phyloP scores from a whole-genome alignment of 345 rosid genomes.

The Litchi chinensis region DNA sequence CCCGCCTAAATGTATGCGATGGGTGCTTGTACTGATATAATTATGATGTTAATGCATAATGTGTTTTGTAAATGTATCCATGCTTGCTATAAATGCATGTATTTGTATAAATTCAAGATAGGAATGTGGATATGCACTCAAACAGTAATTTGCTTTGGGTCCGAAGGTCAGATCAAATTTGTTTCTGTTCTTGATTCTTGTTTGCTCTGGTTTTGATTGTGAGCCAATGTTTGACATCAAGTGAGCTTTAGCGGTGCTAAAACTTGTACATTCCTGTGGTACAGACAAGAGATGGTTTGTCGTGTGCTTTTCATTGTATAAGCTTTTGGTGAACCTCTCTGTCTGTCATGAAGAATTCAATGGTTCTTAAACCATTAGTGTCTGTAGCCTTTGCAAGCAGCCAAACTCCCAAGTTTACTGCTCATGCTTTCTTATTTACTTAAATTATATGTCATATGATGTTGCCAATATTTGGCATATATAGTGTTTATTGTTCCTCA shows the following conservation, averaged over 20 bases:
- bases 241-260: not conserved
- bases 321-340: not conserved
- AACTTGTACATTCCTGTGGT: not conserved
- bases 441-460: not conserved
- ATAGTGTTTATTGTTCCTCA: not conserved
- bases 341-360: not conserved
- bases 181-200: not conserved
- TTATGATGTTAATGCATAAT: not conserved
- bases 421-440: not conserved
- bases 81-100: not conserved
- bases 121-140: not conserved
- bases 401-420: conserved; percentile 8
- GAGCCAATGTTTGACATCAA: not conserved
- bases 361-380: not conserved
- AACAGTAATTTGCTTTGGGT: not conserved
- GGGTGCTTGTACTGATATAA: not conserved
- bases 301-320: not conserved
- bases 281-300: not conserved
- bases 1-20: not conserved
- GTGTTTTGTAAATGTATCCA: not conserved
- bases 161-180: not conserved
- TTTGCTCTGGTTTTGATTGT: not conserved
- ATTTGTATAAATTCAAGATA: not conserved
- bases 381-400: not conserved
- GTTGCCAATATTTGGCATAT: not conserved